A percentile compares a stretch with the other conserved stretches of the same genome.
phyloP scores from a whole-genome alignment of 1,139 yeast genomes.

The Scheffersomyces quercinus region DNA sequence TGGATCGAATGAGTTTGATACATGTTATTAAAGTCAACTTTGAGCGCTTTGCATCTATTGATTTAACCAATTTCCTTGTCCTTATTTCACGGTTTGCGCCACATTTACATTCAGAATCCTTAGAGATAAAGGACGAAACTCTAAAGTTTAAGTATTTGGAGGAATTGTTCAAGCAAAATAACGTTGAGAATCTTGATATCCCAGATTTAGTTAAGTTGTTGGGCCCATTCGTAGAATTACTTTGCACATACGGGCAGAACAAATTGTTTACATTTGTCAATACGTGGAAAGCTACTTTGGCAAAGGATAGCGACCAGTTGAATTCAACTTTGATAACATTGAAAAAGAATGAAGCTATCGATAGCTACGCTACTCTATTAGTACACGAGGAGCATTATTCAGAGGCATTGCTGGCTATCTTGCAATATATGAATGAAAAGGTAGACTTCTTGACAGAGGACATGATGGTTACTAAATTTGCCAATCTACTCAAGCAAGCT shows the following conservation, averaged over 20 bases:
- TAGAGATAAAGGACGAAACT: conserved; percentile 26
- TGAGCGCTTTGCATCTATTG: conserved; percentile 30
- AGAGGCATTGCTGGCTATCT: conserved; percentile 29
- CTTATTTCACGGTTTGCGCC: conserved; percentile 40
- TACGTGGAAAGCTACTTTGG: conserved; percentile 16
- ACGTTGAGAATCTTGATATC: conserved; percentile 1
- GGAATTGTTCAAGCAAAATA: conserved; percentile 13
- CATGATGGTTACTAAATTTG: conserved; percentile 15
- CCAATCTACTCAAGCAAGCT: conserved; percentile 34
- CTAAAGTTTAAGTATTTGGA: conserved; percentile 30
- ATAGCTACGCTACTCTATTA: conserved; percentile 32
- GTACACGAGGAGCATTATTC: conserved; percentile 20
- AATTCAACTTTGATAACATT: conserved; percentile 17
- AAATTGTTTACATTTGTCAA: conserved; percentile 12
- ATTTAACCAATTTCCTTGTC: conserved; percentile 36
- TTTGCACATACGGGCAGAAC: conserved; percentile 23
- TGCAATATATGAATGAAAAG: conserved; percentile 17
- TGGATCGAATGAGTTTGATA: conserved; percentile 36
- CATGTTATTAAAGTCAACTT: conserved; percentile 40
- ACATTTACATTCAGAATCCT: conserved; percentile 34
- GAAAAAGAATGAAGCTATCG: conserved; percentile 26
- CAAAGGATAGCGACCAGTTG: conserved; percentile 17
- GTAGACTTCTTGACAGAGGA: conserved; percentile 10
- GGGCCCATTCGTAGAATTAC: conserved; percentile 30
- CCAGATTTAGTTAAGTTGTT: conserved; percentile 16